phyloP scores from a whole-genome alignment of 495 filamentous ascomycete genomes.

The Melanomma pulvis-pyrius region DNA sequence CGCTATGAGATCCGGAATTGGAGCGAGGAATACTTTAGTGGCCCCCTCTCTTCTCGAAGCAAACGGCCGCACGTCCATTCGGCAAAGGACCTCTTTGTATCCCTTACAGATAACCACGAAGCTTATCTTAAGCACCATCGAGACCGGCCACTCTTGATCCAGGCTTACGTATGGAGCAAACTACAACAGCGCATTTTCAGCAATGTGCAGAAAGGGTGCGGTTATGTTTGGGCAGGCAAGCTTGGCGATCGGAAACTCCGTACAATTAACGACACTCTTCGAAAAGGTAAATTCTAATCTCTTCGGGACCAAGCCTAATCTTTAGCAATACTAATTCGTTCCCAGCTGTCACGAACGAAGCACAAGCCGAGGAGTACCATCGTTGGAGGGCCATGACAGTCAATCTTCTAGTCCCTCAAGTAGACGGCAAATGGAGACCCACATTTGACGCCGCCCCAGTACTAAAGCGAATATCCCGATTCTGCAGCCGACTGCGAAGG shows the following conservation, averaged over 20 bases:
- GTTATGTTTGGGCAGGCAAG: conserved; percentile 37
- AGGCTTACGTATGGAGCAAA: conserved; percentile 34
- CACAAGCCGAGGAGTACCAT: conserved; percentile 34
- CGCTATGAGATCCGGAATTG: conserved; percentile 35
- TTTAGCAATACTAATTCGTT: conserved; percentile 1
- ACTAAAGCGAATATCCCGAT: conserved; percentile 28
- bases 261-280: conserved; percentile 34
- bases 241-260: conserved; percentile 36
- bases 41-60: conserved; percentile 12
- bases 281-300: conserved; percentile 25
- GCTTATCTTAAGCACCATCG: conserved; percentile 30
- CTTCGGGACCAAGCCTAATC: background rate
- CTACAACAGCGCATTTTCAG: conserved; percentile 33
- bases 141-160: conserved; percentile 33
- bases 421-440: conserved; percentile 37
- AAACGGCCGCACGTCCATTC: conserved; percentile 30
- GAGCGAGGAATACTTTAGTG: conserved; percentile 35
- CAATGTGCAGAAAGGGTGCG: conserved; percentile 25
- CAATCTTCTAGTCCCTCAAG: conserved; percentile 35
- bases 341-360: conserved; percentile 36
- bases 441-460: conserved; percentile 33
- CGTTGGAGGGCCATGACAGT: conserved; percentile 33
- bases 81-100: conserved; percentile 31
- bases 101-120: conserved; percentile 32
- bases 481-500: conserved; percentile 23